Conservation (phyloP, 768 basidiomycete genomes). For the Amanita subjunquillea region DNA sequence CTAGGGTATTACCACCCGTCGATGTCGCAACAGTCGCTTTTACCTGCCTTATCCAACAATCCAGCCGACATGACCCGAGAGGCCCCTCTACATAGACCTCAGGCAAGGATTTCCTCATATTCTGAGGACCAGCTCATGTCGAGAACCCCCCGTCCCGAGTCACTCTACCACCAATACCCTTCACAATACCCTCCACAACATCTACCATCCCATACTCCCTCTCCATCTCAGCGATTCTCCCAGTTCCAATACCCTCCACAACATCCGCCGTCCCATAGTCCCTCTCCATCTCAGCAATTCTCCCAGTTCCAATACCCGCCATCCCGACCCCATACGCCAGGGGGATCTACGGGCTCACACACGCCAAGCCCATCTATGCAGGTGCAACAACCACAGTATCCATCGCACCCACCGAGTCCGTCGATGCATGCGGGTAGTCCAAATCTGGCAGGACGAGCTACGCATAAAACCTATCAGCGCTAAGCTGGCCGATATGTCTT, state of each 20-base stretch:
- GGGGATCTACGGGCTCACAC: neutral
- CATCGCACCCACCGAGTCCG: neutral
- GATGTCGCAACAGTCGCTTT: constrained; percentile 27
- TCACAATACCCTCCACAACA: constrained; percentile 9
- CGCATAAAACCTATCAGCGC: constrained; percentile 11
- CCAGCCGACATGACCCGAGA: constrained; percentile 33
- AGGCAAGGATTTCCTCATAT: constrained; percentile 27
- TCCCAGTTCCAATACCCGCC: constrained; percentile 12
- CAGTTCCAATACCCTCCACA: constrained; percentile 11
- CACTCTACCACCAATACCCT: constrained; percentile 8
- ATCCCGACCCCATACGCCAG: constrained; percentile 6
- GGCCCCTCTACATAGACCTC: constrained; percentile 56
- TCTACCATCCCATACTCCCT: neutral
- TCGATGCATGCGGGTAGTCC: constrained; percentile 10
- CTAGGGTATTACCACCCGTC: constrained; percentile 24
- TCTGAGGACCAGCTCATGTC: constrained; percentile 11
- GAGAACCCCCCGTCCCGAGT: constrained; percentile 8
- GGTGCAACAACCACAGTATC: too few relatives aligned
- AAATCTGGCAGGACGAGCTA: constrained; percentile 26
- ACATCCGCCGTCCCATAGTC: neutral
- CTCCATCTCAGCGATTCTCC: neutral
- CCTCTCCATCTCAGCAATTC: neutral
- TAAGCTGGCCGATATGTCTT: neutral
- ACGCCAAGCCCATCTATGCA: neutral
- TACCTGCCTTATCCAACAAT: constrained; percentile 31